phyloP scores from a whole-genome alignment of 352 stramenopile genomes.

The Thalassiosira sp. region DNA sequence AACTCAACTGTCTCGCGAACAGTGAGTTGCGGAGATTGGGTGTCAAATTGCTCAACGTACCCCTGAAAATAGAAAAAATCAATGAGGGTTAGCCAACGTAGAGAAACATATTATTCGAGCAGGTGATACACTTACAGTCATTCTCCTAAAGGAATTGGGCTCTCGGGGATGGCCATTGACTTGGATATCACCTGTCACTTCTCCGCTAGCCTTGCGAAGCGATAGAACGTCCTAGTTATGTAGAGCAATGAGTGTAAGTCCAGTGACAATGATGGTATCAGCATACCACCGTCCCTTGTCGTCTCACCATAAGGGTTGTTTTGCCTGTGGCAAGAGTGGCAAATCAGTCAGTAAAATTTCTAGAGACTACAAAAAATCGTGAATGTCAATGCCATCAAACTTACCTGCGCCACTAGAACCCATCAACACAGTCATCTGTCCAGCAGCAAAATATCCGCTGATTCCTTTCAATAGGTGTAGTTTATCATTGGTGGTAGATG shows the following conservation, averaged over 20 bases:
- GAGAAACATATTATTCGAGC: too few species aligned
- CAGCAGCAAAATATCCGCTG: constrained; percentile 84
- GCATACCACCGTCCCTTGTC: too few species aligned
- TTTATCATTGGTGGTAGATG: constrained; percentile 72
- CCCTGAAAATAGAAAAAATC: constrained; percentile 46
- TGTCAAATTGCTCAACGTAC: constrained; percentile 87
- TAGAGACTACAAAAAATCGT: too few species aligned
- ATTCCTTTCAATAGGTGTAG: constrained; percentile 87
- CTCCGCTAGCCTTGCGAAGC: constrained; percentile 87
- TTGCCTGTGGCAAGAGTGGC: constrained; percentile 83
- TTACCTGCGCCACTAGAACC: constrained; percentile 62
- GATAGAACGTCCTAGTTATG: constrained; percentile 92
- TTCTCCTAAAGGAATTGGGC: constrained; percentile 82
- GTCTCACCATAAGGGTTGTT: constrained; percentile 92
- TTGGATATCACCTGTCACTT: constrained; percentile 86
- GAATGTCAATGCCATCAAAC: too few species aligned
- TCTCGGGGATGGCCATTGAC: constrained; percentile 88
- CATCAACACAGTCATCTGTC: constrained; percentile 89
- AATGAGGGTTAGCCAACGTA: neutral
- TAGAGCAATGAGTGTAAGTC: too few species aligned
- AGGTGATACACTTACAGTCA: constrained; percentile 63
- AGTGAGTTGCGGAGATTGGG: constrained; percentile 72
- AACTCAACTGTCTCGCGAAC: constrained; percentile 80
- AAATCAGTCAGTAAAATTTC: too few species aligned
- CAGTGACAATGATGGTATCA: too few species aligned